Evolutionary conservation across 2,329 filamentous ascomycete species (phyloP), one percentile per base, ranked within the genome.

Genomic region (Biscogniauxia mediterranea): DNA sequence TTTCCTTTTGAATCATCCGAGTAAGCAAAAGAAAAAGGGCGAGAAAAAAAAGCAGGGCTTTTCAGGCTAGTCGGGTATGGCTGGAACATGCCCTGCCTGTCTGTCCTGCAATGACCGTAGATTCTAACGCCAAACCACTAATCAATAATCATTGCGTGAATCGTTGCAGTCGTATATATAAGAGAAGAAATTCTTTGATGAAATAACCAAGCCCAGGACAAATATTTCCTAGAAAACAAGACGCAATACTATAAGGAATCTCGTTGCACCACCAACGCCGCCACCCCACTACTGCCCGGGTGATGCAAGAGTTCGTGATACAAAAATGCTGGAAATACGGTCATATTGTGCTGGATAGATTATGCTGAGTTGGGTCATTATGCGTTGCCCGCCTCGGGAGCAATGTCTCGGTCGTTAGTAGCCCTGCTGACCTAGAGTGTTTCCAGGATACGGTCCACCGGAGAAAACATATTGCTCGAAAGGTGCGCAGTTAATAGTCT

Each of bases 381-480:
- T 46, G 15, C 17, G 13, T 17, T 46, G 38, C 38, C 17, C n/a
- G n/a, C 38, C 11, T 7, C 6, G 3, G 38, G 13, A 19, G 17
- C 32, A 25, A 52, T 54, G 3, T 13, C 15, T 54, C 55, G n/a
- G 19, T 38, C 56, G 19, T 66, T 54, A 69, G 54, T 68, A 68
- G 8, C 60, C 61, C 51, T 69, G 63, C 11, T 71, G 65, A 11
- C 56, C 46, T 54, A 70, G 32, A 17, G 55, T 54, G 52, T 58
- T 68, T 19, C 68, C 67, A 51, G 73, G 73, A 57, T 80, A 81
- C 6, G 70, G 60, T 2, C 77, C 77, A 2, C 75, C 74, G n/a
- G 67, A 63, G 19, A 80, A 72, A 8, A 80, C 64, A 56, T 77
- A 81, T 23, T 73, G 70, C 70, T 80, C 79, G 63, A 80, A 76